Evolutionary conservation across 805 yeast genomes (phyloP), one percentile per base, ranked within the genome.

Genomic region (Candida easanensis): DNA sequence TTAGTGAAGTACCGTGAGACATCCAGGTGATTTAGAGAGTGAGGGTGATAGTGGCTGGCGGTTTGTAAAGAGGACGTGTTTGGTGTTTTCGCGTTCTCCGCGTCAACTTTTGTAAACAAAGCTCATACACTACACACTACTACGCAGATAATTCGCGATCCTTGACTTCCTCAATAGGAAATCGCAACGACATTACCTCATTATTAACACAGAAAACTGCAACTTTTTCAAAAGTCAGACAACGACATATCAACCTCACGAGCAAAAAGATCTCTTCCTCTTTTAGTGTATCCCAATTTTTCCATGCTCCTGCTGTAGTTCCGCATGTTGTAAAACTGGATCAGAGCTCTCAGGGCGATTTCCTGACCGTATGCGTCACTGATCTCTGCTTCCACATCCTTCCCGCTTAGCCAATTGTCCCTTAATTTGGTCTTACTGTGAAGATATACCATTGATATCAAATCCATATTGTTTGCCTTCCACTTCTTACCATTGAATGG

Each of bases 401-500:
- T 75, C 0, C 96, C 96, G 14, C 81, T 82, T 22, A 91, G 72
- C 98, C 98, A 91, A 48, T 82, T 83, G 59, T 91, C 99, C 47
- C 80, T 74, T 37, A 91, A 62, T 15, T 81, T 78, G 30, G 89
- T 68, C 52, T 80, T 77, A 54, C 87, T 77, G 57, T 88, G 81
- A 21, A 93, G 61, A 56, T 85, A 91, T 3, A 91, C 89, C 47
- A 87, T 82, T 0, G 97, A 88, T 4, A 91, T 86, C 36, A 93
- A 70, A 51, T 90, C 97, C 97, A 93, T 91, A 60, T 91, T 93
- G 49, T 81, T 78, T 13, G 89, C 77, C 53, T 89, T 82, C 99
- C 99, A 91, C 62, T 90, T 89, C 46, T 93, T 80, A 16, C 97
- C 97, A 56, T 88, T 90, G 64, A 84, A 88, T 0, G 97, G 96